Percentiles rank a stretch among this genome's conserved stretches.
Evolutionary conservation across 352 stramenopile genomes (phyloP).

Genomic region (Globisporangium paddicum): DNA sequence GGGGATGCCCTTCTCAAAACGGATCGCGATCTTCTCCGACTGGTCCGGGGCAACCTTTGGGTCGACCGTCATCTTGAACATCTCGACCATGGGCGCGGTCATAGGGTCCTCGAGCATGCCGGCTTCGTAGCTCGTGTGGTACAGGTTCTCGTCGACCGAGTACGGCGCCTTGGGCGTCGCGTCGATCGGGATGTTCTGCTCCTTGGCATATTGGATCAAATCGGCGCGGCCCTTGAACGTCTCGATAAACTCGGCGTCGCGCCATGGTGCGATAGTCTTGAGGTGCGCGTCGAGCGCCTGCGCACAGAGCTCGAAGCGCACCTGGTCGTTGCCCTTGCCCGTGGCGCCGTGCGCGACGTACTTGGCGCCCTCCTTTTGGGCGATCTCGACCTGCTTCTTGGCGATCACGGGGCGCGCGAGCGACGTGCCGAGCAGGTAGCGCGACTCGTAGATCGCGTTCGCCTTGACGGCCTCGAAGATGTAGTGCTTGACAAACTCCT

Average conservation of each 20-base stretch:
- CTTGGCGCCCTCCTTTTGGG: constrained; percentile 85
- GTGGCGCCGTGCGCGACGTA: constrained; percentile 97
- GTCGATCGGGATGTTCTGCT: constrained; percentile 97
- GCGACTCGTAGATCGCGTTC: constrained; percentile 98
- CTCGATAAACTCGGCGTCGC: constrained; percentile 97
- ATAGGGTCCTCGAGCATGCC: constrained; percentile 95
- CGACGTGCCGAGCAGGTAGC: constrained; percentile 96
- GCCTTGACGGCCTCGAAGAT: constrained; percentile 93
- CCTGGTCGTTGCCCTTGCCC: constrained; percentile 99
- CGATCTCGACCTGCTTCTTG: constrained; percentile 96
- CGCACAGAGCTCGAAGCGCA: constrained; percentile 98
- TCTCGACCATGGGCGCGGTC: constrained; percentile 89
- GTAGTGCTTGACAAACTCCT: constrained; percentile 96
- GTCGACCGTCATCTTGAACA: constrained; percentile 99
- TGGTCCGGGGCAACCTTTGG: constrained; percentile 92
- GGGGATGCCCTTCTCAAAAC: constrained; percentile 95
- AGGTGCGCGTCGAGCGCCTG: constrained; percentile 95
- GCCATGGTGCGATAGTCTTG: constrained; percentile 96
- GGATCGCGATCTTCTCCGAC: constrained; percentile 89
- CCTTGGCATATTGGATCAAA: constrained; percentile 95
- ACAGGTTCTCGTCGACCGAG: constrained; percentile 98
- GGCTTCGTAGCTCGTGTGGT: constrained; percentile 98
- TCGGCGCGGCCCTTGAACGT: constrained; percentile 97
- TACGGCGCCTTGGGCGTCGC: constrained; percentile 97
- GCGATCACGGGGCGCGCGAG: constrained; percentile 97